A percentile compares a stretch with the other conserved stretches of the same genome.
These are phyloP conservation scores for Auriscalpium vulgare DNA, from an alignment of 768 basidiomycete species.

Conservation along the genomic window DNA sequence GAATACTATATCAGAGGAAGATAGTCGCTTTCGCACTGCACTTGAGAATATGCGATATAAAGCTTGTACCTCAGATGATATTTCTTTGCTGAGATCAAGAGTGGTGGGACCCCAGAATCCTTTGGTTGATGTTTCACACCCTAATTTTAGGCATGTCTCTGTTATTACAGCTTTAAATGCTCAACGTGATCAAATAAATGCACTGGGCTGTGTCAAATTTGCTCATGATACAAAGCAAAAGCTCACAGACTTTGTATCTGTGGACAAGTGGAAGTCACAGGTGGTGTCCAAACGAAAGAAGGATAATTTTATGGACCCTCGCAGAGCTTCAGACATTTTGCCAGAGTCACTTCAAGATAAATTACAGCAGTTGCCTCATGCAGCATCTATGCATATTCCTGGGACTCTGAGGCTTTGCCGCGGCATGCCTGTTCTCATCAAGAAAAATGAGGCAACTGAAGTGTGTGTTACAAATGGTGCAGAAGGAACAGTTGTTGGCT, in stretches of 20 bases:
- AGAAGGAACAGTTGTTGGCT: conserved; percentile 13
- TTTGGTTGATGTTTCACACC: conserved; percentile 8
- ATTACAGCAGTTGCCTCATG: conserved; percentile 16
- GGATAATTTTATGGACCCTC: neutral
- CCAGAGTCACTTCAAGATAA: conserved; percentile 7
- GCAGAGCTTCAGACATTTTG: neutral
- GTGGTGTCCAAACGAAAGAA: neutral
- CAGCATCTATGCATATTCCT: conserved; percentile 9
- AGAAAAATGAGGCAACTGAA: conserved; percentile 18
- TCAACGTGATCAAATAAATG: conserved; percentile 32
- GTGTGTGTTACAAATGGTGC: conserved; percentile 20
- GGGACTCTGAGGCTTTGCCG: conserved; percentile 15
- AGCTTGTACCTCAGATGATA: conserved; percentile 30
- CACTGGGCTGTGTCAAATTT: conserved; percentile 23
- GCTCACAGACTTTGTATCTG: conserved; percentile 22
- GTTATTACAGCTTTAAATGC: conserved; percentile 32
- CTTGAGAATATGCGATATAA: conserved; percentile 32
- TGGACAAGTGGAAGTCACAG: neutral
- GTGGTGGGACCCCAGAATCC: conserved; percentile 13
- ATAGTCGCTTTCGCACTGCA: conserved; percentile 22
- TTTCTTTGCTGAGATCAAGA: conserved; percentile 25
- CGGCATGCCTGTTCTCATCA: conserved; percentile 19
- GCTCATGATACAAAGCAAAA: conserved; percentile 23
- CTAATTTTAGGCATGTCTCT: conserved; percentile 25
- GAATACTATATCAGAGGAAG: conserved; percentile 10